Base-by-base conservation (phyloP, 2,329 filamentous ascomycete species). In the Aspergillus sergii region DNA sequence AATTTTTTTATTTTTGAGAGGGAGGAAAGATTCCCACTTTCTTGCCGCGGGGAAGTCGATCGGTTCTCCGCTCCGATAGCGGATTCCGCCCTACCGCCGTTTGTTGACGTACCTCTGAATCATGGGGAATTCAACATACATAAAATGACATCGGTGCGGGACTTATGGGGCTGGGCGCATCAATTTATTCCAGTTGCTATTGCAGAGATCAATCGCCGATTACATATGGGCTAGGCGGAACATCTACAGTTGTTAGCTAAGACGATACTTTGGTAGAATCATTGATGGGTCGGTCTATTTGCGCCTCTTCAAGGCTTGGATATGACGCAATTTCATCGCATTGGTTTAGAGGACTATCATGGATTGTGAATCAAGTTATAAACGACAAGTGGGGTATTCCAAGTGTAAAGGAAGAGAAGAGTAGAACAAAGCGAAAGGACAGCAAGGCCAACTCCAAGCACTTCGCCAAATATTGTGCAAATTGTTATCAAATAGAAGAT, bases 391-490 rank as follows among this genome's bases (percentile, higher is more conserved):
- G 21, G 36, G 45, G 41, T 34, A 58, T 58, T 32, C 28, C 56
- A 66, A 69, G 64, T 56, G 54, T 53, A 58, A 58, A 26, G 21
- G 54, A 12, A 62, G 53, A 28, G 51, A 59, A 62, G 60, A 56
- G 36, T 30, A 57, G 43, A 21, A 61, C 54, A 32, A 66, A 56
- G 19, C 53, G 14, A 55, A 50, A 58, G 45, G 26, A 43, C 48
- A 51, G 30, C 19, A 51, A 34, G 28, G 19, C 54, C 26, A 62
- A 62, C 60, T 62, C 60, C 63, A 39, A 61, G 54, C 55, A 43
- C 59, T 55, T 61, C 59, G 59, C 53, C 43, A 34, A 51, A 36
- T 41, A 59, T 45, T 59, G 57, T 61, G 62, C 56, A 64, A 57
- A 45, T 46, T 57, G 48, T 46, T 58, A 46, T 59, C 59, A 48